Base-by-base conservation (phyloP, 345 rosid genomes). In the Erysimum cheiranthoides region DNA sequence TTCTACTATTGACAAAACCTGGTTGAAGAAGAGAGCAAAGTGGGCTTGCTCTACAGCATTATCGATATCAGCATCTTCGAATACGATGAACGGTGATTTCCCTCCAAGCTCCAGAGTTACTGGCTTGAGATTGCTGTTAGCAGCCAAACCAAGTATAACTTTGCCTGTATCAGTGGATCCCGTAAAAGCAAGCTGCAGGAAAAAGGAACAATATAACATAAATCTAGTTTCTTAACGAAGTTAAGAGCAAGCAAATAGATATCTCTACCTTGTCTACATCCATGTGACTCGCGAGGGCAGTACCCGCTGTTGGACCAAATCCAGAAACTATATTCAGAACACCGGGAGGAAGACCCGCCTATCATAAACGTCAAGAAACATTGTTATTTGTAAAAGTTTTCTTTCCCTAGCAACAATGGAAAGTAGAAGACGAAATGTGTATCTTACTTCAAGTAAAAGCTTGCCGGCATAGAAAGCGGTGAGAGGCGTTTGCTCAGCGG, bases 31-130 rank as follows among this genome's bases (percentile, higher is more conserved):
- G 72, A 95, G 79, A 53, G 99, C 97, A 80, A 83, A 84, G 77
- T 95, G 99, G 38, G 99, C 97, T 36, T 75, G 88, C 85, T 95
- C 99, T 58, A 92, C 99, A 54, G 97, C 97, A 66, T 88, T 68
- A 70, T 95, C 88, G 4, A 95, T 5, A 51, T 95, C 91, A 70
- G 99, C 97, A 82, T 95, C 99, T 67, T 90, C 97, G 2, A 89
- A 95, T 42, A 95, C 82, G 16, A 95, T 88, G 82, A 95, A 89
- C 18, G 99, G 97, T 28, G 97, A 94, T 82, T 94, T 94, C 50
- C 98, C 98, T 61, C 98, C 98, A 38, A 94, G 98, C 81, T 94
- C 97, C 35, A 94, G 70, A 10, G 96, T 94, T 40, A 92, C 98
- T 8, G 98, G 90, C 82, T 94, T 94, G 59, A 95, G 95, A 79